Base-by-base conservation (phyloP, 352 stramenopile genomes). In the Saprolegnia parasitica region DNA sequence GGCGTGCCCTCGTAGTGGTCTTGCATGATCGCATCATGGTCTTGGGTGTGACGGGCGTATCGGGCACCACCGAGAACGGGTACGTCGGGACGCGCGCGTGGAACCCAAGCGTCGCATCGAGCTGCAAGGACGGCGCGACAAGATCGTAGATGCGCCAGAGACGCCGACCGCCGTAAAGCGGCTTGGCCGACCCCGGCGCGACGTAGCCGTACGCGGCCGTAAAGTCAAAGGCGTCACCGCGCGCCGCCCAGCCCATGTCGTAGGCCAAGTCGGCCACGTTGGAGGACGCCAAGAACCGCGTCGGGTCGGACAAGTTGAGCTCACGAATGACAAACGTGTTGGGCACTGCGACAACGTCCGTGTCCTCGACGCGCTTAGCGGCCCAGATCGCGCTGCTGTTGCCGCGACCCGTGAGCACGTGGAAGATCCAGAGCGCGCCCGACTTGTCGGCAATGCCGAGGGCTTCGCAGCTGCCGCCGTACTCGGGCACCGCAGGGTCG, bases 291-390 rank as follows among this genome's bases (percentile, higher is more conserved):
- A 98, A 72, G 72, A 96, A 98, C 68, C 83, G 83, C 57, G 96
- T 81, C 0, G 76, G 74, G 62, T 98, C 73, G 35, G 71, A 72
- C 32, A 89, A 61, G 68, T 95, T 75, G 8, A 98, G 81, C 32
- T 94, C 77, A 62, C 93, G 87, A 72, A 98, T 98, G 61, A 90
- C 82, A 72, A 98, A 98, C 67, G 87, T 90, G 72, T 98, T 98
- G 0, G 93, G 90, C 29, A 98, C 73, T 2, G 93, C 83, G 6
- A 87, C 85, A 60, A 98, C 79, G 63, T 97, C 85, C 55, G 93
- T 81, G 32, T 96, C 86, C 0, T 80, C 85, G n/a, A 98, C 86
- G 46, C 89, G 86, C 78, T 98, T 90, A 0, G 95, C 95, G 0
- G 87, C 94, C 93, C 93, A 98, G 37, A 98, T 87, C 0, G 93